A percentile compares a stretch with the other conserved stretches of the same genome.
These are phyloP conservation scores for Pelagophyceae sp. DNA, from an alignment of 352 stramenopile species.

Conservation along the genomic window DNA sequence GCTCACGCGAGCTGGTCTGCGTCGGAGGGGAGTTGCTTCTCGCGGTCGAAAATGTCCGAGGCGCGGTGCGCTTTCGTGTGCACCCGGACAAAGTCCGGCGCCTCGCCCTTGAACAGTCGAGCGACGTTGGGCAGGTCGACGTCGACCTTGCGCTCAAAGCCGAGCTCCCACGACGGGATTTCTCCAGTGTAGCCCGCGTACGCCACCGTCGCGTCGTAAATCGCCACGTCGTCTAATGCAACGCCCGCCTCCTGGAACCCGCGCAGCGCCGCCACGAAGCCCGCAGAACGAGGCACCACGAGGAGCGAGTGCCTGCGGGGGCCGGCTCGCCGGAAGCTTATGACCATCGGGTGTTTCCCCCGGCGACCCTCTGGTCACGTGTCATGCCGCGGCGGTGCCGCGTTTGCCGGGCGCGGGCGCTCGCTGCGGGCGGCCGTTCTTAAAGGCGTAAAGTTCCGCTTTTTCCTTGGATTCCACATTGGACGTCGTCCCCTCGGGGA, in stretches of 20 bases:
- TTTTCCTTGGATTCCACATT: slow-evolving; percentile 9
- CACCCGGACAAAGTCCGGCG: neutral
- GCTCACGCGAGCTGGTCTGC: neutral
- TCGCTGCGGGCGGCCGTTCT: neutral
- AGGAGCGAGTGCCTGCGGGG: slow-evolving; percentile 1
- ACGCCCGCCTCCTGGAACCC: neutral
- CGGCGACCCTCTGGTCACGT: too few species aligned
- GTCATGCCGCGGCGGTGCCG: too few species aligned
- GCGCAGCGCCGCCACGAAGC: slow-evolving; percentile 9
- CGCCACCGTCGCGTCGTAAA: slow-evolving; percentile 15
- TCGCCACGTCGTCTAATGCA: neutral
- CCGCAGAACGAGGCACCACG: neutral
- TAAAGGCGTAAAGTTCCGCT: neutral
- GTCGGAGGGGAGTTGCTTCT: neutral
- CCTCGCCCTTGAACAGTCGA: neutral
- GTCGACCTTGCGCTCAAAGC: slow-evolving; percentile 7
- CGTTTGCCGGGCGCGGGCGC: too few species aligned
- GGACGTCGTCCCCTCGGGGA: slow-evolving; percentile 13
- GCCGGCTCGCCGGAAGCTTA: too few species aligned
- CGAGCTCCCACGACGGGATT: neutral
- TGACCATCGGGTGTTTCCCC: too few species aligned
- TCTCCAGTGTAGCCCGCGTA: slow-evolving; percentile 15
- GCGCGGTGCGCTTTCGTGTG: slow-evolving; percentile 1
- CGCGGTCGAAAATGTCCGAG: neutral
- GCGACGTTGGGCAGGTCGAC: slow-evolving; percentile 3